Percentiles rank a stretch among this genome's conserved stretches.
These are phyloP conservation scores for Cadophora sp. DNA, from an alignment of 2,329 filamentous ascomycete species.

Conservation along the genomic window DNA sequence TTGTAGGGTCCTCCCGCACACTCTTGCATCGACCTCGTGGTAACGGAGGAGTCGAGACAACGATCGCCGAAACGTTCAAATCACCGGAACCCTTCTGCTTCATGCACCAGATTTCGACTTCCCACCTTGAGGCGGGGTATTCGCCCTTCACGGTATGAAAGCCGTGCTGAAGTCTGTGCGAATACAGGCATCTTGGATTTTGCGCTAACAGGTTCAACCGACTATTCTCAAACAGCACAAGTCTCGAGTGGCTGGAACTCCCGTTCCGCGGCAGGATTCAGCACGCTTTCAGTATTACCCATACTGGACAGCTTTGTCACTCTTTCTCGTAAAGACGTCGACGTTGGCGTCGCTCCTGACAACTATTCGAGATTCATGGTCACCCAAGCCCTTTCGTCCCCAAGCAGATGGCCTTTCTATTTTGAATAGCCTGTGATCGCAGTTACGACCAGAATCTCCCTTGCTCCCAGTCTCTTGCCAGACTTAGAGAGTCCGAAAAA, in stretches of 20 bases:
- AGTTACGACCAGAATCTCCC: background rate
- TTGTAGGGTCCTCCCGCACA: background rate
- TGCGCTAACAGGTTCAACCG: constrained; percentile 11
- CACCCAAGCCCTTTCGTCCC: background rate
- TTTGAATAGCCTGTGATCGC: background rate
- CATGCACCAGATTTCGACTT: constrained; percentile 20
- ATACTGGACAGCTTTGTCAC: background rate
- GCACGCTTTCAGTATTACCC: constrained; percentile 7
- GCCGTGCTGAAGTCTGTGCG: constrained; percentile 33
- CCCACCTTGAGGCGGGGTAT: constrained; percentile 28
- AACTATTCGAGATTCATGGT: background rate
- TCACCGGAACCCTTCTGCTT: constrained; percentile 21
- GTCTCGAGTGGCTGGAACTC: constrained; percentile 24
- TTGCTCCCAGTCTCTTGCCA: no score
- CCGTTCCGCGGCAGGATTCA: constrained; percentile 11
- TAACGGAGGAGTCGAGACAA: constrained; percentile 15
- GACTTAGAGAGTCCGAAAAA: background rate
- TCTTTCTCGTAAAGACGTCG: constrained; percentile 8
- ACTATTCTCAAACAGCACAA: constrained; percentile 32
- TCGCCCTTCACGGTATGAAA: constrained; percentile 20
- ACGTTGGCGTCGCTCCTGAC: background rate
- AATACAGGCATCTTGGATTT: constrained; percentile 20
- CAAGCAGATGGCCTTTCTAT: background rate
- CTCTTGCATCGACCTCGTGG: background rate
- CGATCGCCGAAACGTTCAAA: constrained; percentile 25